Percentiles rank a stretch among this genome's conserved stretches.
These are phyloP conservation scores for Scutellaria baicalensis DNA, from an alignment of 257 asterid species.

Conservation along the genomic window DNA sequence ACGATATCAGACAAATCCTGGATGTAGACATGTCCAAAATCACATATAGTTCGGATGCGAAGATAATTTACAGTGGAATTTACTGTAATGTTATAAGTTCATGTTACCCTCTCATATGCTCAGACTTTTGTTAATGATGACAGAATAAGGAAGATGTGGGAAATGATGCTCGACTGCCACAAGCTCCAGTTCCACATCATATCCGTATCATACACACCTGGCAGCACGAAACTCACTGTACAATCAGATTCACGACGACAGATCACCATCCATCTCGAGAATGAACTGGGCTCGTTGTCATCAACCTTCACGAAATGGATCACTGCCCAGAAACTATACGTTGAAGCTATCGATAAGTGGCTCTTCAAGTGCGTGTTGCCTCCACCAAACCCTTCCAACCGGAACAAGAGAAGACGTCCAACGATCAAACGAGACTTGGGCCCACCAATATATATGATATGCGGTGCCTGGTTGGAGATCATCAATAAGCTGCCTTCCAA, in stretches of 20 bases:
- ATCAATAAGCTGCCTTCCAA: conserved; percentile 46
- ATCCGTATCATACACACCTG: conserved; percentile 57
- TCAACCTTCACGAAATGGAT: conserved; percentile 82
- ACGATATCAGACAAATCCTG: too few relatives aligned
- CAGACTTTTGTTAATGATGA: neutral
- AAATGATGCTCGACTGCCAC: conserved; percentile 72
- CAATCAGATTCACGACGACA: conserved; percentile 60
- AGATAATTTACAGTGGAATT: too few relatives aligned
- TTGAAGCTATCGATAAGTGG: conserved; percentile 80
- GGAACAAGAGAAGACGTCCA: conserved; percentile 53
- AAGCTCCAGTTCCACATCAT: conserved; percentile 71
- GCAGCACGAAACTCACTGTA: conserved; percentile 33
- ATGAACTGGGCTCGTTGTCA: conserved; percentile 43
- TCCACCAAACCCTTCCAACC: conserved; percentile 49
- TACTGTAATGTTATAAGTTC: neutral
- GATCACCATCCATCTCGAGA: conserved; percentile 44
- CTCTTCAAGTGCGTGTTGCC: conserved; percentile 66
- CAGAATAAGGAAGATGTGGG: conserved; percentile 96
- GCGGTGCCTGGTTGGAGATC: conserved; percentile 74
- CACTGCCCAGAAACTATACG: conserved; percentile 58
- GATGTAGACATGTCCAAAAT: neutral
- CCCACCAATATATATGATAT: conserved; percentile 87
- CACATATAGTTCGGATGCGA: neutral
- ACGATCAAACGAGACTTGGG: conserved; percentile 54
- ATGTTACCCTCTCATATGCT: neutral